These are phyloP conservation scores for Moniliophthora roreri DNA, from an alignment of 1,284 basidiomycete species.

Conservation along the genomic window DNA sequence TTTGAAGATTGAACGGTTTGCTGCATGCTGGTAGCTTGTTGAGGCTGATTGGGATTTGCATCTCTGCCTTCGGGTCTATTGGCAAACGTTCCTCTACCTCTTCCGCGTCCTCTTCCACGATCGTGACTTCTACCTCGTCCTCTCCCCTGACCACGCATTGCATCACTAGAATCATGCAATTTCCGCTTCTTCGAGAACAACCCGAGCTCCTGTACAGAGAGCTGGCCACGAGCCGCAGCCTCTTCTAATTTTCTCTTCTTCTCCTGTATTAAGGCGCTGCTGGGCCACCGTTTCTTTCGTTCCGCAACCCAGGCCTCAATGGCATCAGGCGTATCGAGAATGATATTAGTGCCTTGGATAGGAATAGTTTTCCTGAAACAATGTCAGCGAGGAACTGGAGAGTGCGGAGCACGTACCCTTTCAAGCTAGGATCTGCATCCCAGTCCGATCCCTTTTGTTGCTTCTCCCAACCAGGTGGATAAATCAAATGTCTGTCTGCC, in stretches of 20 bases:
- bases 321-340: conserved; percentile 79
- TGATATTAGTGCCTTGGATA: conserved; percentile 80
- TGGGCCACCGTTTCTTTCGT: conserved; percentile 84
- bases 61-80: neutral
- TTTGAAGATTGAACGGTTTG: conserved; percentile 1
- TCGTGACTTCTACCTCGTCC: conserved; percentile 29
- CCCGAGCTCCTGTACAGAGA: conserved; percentile 49
- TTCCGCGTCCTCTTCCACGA: conserved; percentile 31
- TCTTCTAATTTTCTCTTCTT: conserved; percentile 77
- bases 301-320: conserved; percentile 86
- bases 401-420: conserved; percentile 47
- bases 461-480: conserved; percentile 73
- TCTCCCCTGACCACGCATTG: conserved; percentile 21
- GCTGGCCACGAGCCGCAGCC: conserved; percentile 76
- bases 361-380: conserved; percentile 57
- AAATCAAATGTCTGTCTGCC: conserved; percentile 90
- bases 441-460: conserved; percentile 60
- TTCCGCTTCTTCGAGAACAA: conserved; percentile 36
- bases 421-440: conserved; percentile 76
- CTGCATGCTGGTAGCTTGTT: neutral
- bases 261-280: conserved; percentile 64
- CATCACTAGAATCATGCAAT: conserved; percentile 23
- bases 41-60: neutral
- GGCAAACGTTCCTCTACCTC: neutral
- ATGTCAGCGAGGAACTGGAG: neutral